Base-by-base conservation (phyloP, 805 yeast species). In the Candida hispaniensis region DNA sequence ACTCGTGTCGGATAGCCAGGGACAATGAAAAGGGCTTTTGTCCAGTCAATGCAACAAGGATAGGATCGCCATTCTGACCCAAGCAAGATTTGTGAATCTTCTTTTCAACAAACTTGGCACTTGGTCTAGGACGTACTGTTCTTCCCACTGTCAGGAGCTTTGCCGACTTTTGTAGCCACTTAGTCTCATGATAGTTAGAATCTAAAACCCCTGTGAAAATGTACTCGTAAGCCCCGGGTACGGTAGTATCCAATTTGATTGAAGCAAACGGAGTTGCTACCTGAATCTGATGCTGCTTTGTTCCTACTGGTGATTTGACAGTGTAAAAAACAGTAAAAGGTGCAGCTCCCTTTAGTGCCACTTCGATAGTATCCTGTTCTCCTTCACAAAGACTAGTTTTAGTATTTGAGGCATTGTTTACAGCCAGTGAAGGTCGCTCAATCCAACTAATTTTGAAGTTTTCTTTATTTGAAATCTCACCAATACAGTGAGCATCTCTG, bases 281-380 rank as follows among this genome's bases (percentile, higher is more conserved):
- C 33, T 71, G 73, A 15, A 69, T 47, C 50, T 55, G 29, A 14
- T 44, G 38, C 15, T 34, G 27, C 22, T 35, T 36, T 16, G 32
- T n/a, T 7, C 25, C 40, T 3, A 24, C 30, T 3, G 52, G 52
- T 5, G 49, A 48, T 8, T 17, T 17, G 12, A 47, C 39, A 24
- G 71, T 68, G 51, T 83, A 82, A 23, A 70, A 73, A 15, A 85
- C 58, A n/a, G 68, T 55, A 44, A 82, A 82, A 14, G 88, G 86
- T 1, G 75, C 63, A 5, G 68, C 55, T 3, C 53, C 44, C 29
- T 21, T 18, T n/a, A 28, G 52, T 2, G 63, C 51, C 19, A 79
- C 42, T 36, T 69, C 76, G 18, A 71, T 50, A 2, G 65, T 57
- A 38, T 63, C 67, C 38, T 66, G 71, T 18, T 56, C 60, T 24